These are phyloP conservation scores for Cryptococcus sp. DNA, from an alignment of 1,284 basidiomycete genomes.

Conservation along the genomic window DNA sequence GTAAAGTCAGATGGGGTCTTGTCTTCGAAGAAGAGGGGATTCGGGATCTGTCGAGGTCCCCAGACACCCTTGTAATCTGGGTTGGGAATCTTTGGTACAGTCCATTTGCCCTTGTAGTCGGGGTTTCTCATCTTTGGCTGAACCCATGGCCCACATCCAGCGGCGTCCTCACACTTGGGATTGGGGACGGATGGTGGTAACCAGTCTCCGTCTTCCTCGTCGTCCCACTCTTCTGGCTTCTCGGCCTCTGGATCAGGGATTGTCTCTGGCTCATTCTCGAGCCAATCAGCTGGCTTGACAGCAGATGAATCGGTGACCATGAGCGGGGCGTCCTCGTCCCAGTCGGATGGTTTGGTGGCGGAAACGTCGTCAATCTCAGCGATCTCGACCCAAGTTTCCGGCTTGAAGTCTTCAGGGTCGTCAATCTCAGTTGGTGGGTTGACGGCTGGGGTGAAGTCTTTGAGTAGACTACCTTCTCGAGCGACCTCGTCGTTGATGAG, in stretches of 20 bases:
- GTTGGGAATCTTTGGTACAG: conserved; percentile 88
- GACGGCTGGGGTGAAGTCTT: conserved; percentile 92
- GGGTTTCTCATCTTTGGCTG: conserved; percentile 85
- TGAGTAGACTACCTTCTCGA: conserved; percentile 76
- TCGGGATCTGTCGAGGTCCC: conserved; percentile 85
- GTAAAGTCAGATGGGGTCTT: conserved; percentile 75
- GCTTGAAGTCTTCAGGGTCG: conserved; percentile 87
- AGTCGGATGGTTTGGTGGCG: conserved; percentile 86
- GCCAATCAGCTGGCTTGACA: conserved; percentile 89
- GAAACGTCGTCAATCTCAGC: conserved; percentile 79
- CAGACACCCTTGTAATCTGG: conserved; percentile 96
- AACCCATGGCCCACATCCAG: conserved; percentile 93
- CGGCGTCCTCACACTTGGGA: conserved; percentile 80
- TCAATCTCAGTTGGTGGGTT: conserved; percentile 91
- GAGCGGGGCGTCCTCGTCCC: conserved; percentile 92
- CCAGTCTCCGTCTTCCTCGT: conserved; percentile 99
- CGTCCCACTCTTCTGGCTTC: conserved; percentile 99
- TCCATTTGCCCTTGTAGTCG: conserved; percentile 92
- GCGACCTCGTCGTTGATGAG: conserved; percentile 82
- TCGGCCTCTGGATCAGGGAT: conserved; percentile 89
- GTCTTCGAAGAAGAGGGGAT: conserved; percentile 92
- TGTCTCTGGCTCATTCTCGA: conserved; percentile 75
- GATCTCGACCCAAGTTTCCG: conserved; percentile 86
- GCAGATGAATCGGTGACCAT: conserved; percentile 85
- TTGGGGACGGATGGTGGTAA: conserved; percentile 82